Evolutionary conservation across 208 protist species (phyloP), one percentile per base, ranked within the genome.

Genomic region (Kentomonas sorsogonicus): DNA sequence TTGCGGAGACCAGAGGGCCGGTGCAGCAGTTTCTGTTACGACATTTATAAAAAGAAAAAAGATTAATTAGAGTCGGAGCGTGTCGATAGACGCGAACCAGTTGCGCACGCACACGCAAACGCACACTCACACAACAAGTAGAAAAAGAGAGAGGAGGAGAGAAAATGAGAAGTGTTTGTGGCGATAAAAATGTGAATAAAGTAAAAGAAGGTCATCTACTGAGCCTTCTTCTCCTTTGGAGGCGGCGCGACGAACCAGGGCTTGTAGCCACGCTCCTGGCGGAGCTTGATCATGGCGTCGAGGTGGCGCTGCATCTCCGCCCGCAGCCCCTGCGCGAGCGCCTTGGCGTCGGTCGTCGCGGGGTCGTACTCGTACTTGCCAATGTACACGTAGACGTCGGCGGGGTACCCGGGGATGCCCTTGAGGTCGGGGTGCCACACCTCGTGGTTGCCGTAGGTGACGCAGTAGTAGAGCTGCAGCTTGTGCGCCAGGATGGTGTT

Each of bases 381-480:
- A 52, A 89, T 59, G 64, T 75, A 93, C 16, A 89, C 51, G 59
- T 77, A 86, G 13, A 96, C 69, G 18, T 92, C 85, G 1, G 84
- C 83, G 10, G 86, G 80, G 60, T 74, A 84, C 2, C 86, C 89
- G 9, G 83, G 83, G 10, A 89, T 39, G 45, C 71, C 74, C 26
- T 77, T 74, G 41, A 81, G 47, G 10, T 54, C 46, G 6, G 72
- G 45, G n/a, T 72, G 41, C 85, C 89, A 96, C 26, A 91, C 85
- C 63, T 88, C 75, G 51, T 91, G 65, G 54, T 79, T 94, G 57
- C 83, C 85, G 54, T 73, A 84, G 51, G 72, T 78, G n/a, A 93
- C 74, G 36, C 69, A 73, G 66, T 89, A 91, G 69, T 87, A 86
- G 7, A 96, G 33, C 1, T 69, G 55, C 16, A 90, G 41, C 31